Percentiles rank a stretch among this genome's conserved stretches.
These are phyloP conservation scores for Phialocephala subalpina DNA, from an alignment of 2,329 filamentous ascomycete genomes.

Conservation along the genomic window DNA sequence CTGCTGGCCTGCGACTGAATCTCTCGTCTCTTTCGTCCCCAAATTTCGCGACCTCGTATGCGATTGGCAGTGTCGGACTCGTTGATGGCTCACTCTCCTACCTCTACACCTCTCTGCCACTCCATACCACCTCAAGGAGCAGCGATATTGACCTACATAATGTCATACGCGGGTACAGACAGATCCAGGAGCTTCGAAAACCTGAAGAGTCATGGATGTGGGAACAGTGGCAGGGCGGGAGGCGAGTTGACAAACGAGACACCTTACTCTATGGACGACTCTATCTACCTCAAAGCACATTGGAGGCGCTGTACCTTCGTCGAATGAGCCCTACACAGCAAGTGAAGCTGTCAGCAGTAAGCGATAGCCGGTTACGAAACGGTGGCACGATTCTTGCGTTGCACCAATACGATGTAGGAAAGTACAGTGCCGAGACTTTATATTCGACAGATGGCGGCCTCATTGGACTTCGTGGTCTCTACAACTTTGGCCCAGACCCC, in stretches of 20 bases:
- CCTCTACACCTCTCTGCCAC: conserved; percentile 87
- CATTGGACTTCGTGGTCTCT: conserved; percentile 86
- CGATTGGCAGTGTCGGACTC: conserved; percentile 85
- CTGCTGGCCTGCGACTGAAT: conserved; percentile 82
- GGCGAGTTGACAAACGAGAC: conserved; percentile 57
- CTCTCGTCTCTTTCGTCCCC: conserved; percentile 91
- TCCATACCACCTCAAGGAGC: conserved; percentile 74
- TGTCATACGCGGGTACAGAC: conserved; percentile 83
- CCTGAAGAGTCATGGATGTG: conserved; percentile 59
- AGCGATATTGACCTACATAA: conserved; percentile 78
- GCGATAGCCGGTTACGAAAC: conserved; percentile 73
- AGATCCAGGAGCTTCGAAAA: conserved; percentile 71
- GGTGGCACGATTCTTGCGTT: conserved; percentile 79
- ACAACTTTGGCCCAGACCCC: conserved; percentile 78
- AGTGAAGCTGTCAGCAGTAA: conserved; percentile 81
- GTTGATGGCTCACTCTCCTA: conserved; percentile 98
- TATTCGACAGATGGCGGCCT: conserved; percentile 93
- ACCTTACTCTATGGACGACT: conserved; percentile 79
- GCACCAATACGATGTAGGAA: conserved; percentile 83
- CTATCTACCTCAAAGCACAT: conserved; percentile 82
- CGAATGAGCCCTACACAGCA: conserved; percentile 81
- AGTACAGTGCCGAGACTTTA: conserved; percentile 88
- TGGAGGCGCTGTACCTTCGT: conserved; percentile 86
- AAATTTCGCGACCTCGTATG: conserved; percentile 94
- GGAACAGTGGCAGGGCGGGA: conserved; percentile 61